Evolutionary conservation across 768 basidiomycete species (phyloP), one percentile per base, ranked within the genome.

Genomic region (Mycena crocata): DNA sequence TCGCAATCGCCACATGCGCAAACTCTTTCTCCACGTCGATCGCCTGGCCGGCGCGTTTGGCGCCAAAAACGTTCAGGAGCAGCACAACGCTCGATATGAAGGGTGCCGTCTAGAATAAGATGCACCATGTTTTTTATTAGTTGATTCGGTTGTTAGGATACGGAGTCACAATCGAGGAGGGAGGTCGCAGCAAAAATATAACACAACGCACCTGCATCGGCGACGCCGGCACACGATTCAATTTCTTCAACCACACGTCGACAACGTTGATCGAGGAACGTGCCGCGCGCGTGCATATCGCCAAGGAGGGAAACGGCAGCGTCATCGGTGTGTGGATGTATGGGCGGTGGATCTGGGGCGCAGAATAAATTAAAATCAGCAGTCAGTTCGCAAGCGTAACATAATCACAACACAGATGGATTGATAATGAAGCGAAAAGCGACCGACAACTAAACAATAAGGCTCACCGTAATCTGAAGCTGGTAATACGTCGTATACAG

Each of bases 381-480:
- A n/a, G n/a, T n/a, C n/a, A n/a, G n/a, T n/a, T n/a, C n/a, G n/a
- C n/a, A n/a, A n/a, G n/a, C n/a, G n/a, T n/a, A n/a, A n/a, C n/a
- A n/a, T n/a, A n/a, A n/a, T n/a, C n/a, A n/a, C n/a, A n/a, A n/a
- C n/a, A n/a, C n/a, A n/a, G n/a, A n/a, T n/a, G n/a, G n/a, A n/a
- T n/a, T n/a, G n/a, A n/a, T n/a, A n/a, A n/a, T n/a, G n/a, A n/a
- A n/a, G n/a, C n/a, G n/a, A n/a, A 30, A 26, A 52, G n/a, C 55
- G 8, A n/a, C 6, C 15, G 10, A 3, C 54, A n/a, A 62, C 84
- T 85, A 55, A 90, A 85, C 77, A 86, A 87, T 9, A 86, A 85
- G 32, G 10, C 50, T n/a, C n/a, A 74, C 81, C 58, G 84, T 74
- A 71, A 90, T 90, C 72, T 85, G 81, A 35, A 80, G 73, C 34